phyloP scores from a whole-genome alignment of 768 basidiomycete genomes.

The Hygrophorus pudorinus region DNA sequence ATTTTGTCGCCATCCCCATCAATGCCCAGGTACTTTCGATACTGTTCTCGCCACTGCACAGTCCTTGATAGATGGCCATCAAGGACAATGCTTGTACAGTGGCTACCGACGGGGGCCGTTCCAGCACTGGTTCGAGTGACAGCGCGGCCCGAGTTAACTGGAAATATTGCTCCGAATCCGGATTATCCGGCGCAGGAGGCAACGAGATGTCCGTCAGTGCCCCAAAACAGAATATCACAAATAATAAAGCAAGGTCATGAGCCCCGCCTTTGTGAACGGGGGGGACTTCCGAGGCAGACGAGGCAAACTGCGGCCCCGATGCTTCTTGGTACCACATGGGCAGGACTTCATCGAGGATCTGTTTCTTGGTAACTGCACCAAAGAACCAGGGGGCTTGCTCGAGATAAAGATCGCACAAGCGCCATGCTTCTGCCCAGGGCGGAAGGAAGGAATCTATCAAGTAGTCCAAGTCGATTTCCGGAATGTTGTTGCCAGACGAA shows the following conservation, averaged over 20 bases:
- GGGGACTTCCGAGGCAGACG: constrained; percentile 1
- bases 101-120: constrained; percentile 60
- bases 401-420: constrained; percentile 59
- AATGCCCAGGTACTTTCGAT: constrained; percentile 61
- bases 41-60: constrained; percentile 58
- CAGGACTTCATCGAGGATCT: constrained; percentile 56
- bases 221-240: constrained; percentile 54
- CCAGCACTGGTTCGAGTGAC: constrained; percentile 57
- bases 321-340: constrained; percentile 57
- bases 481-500: constrained; percentile 20
- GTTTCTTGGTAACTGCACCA: constrained; percentile 53
- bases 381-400: constrained; percentile 80
- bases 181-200: constrained; percentile 42
- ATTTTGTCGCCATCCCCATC: constrained; percentile 54
- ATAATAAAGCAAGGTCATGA: constrained; percentile 56
- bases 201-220: constrained; percentile 45
- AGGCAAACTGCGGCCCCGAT: constrained; percentile 13
- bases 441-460: constrained; percentile 46
- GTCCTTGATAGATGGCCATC: constrained; percentile 63
- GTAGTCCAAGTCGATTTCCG: constrained; percentile 31
- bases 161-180: constrained; percentile 43
- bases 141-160: constrained; percentile 56
- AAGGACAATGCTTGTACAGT: constrained; percentile 59
- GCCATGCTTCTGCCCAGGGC: constrained; percentile 43
- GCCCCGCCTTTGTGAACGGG: constrained; percentile 20